These are phyloP conservation scores for Trichosporon sp. DNA, from an alignment of 1,284 basidiomycete genomes.

Conservation along the genomic window DNA sequence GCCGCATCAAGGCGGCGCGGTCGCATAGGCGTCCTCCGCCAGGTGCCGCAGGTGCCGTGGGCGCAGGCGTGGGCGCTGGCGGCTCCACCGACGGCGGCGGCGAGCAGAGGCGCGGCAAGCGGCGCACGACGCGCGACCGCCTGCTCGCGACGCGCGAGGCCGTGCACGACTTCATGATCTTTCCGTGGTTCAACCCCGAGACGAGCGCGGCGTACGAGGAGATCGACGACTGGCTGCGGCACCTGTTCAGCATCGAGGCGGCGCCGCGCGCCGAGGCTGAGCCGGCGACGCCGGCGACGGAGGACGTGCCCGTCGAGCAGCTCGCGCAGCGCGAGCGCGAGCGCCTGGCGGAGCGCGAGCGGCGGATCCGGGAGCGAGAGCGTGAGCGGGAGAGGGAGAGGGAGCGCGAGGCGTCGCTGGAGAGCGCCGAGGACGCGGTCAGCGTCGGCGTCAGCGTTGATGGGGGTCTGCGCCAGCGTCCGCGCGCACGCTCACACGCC, in stretches of 20 bases:
- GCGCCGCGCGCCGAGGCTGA: slow-evolving; percentile 12
- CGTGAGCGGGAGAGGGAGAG: background rate
- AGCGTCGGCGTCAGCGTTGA: too few relatives aligned
- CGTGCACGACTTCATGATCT: slow-evolving; percentile 46
- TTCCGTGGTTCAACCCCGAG: slow-evolving; percentile 42
- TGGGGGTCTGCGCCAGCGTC: background rate
- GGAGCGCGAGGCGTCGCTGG: background rate
- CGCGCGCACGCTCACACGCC: background rate
- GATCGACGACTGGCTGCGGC: slow-evolving; percentile 40
- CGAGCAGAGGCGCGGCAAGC: background rate
- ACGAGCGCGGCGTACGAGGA: slow-evolving; percentile 31
- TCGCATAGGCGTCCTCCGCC: slow-evolving; percentile 7
- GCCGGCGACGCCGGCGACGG: background rate
- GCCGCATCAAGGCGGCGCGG: slow-evolving; percentile 23
- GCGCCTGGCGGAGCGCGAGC: background rate
- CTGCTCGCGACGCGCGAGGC: slow-evolving; percentile 29
- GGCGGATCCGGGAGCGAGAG: background rate
- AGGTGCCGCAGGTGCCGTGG: background rate
- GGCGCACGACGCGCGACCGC: slow-evolving; percentile 17
- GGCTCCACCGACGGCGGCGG: background rate
- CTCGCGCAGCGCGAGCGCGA: background rate
- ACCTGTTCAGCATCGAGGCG: slow-evolving; percentile 14
- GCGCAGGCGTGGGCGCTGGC: too few relatives aligned
- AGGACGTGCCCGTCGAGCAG: background rate
- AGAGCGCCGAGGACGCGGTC: slow-evolving; percentile 1